Base-by-base conservation (phyloP, 179 eudicot genomes). In the Nepenthes alata region DNA sequence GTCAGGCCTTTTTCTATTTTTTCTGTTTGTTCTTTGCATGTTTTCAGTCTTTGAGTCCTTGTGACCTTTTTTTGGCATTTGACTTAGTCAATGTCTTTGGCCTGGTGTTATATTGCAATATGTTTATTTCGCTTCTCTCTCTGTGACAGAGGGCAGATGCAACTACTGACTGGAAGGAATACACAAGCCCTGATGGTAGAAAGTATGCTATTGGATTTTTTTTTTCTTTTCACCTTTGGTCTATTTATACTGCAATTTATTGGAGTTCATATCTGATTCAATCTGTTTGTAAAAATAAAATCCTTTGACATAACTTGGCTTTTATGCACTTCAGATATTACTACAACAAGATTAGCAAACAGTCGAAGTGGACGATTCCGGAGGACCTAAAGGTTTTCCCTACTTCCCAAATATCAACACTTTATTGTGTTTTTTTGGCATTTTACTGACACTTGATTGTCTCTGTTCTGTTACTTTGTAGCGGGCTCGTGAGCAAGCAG, bases 91-190 rank as follows among this genome's bases (percentile, higher is more conserved):
- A 25, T 25, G 1, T 25, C 1, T 25, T 25, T 25, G 25, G 1
- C 25, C 25, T 25, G 25, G 25, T 25, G 25, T 25, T 25, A 0
- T 25, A 0, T 25, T 53, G 52, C 53, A 62, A 36, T 57, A 55
- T 66, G 13, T 62, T 58, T 52, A 47, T 70, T 45, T 53, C 37
- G 9, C 35, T 56, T 63, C 2, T 39, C 56, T 64, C 35, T 2
- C 51, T 57, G 53, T 75, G 70, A 76, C 89, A 93, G 98, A 80
- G 80, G 70, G 97, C 97, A 45, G 98, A 93, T 85, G 95, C 97
- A 56, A 70, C 95, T 60, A 93, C 98, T 70, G 82, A 93, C 72
- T 93, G 98, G 98, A 83, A 77, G 76, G 98, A 93, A 69, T 77
- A 67, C 64, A 75, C 62, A 8, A 80, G 93, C 67, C 89, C 88